A percentile compares a stretch with the other conserved stretches of the same genome.
Evolutionary conservation across 768 basidiomycete genomes (phyloP).

Genomic region (Clathrus columnatus): DNA sequence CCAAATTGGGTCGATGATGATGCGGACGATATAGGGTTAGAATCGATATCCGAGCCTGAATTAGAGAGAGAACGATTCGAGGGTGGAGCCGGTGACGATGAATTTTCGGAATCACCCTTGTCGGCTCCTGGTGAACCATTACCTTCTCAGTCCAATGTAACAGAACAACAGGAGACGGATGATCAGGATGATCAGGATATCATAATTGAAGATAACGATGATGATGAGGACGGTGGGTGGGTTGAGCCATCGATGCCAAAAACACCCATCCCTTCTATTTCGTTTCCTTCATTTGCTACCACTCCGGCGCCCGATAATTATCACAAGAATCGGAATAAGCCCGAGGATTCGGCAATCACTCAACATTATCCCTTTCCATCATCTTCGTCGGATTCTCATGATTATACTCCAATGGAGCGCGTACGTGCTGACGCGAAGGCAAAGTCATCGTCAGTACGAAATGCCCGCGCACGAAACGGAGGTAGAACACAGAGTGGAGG

Average conservation of each 20-base stretch:
- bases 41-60: conserved; percentile 73
- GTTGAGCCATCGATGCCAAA: conserved; percentile 53
- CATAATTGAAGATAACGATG: conserved; percentile 27
- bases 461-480: conserved; percentile 64
- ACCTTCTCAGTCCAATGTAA: conserved; percentile 14
- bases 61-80: conserved; percentile 47
- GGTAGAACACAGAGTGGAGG: conserved; percentile 82
- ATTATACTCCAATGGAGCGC: not conserved
- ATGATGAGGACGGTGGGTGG: conserved; percentile 41
- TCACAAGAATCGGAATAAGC: not conserved
- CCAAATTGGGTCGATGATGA: conserved; percentile 66
- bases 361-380: conserved; percentile 59
- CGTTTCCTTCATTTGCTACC: not conserved
- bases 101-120: conserved; percentile 14
- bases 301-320: not conserved
- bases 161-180: conserved; percentile 20
- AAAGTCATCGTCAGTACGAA: conserved; percentile 47
- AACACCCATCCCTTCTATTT: conserved; percentile 21
- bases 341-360: conserved; percentile 21
- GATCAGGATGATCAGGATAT: conserved; percentile 19
- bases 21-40: conserved; percentile 69
- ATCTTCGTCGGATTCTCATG: conserved; percentile 12
- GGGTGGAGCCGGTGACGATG: conserved; percentile 13
- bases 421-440: not conserved
- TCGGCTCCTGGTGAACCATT: conserved; percentile 14